Percentiles rank a stretch among this genome's conserved stretches.
Evolutionary conservation across 768 basidiomycete genomes (phyloP).

Genomic region (Naematelia aurantialba): DNA sequence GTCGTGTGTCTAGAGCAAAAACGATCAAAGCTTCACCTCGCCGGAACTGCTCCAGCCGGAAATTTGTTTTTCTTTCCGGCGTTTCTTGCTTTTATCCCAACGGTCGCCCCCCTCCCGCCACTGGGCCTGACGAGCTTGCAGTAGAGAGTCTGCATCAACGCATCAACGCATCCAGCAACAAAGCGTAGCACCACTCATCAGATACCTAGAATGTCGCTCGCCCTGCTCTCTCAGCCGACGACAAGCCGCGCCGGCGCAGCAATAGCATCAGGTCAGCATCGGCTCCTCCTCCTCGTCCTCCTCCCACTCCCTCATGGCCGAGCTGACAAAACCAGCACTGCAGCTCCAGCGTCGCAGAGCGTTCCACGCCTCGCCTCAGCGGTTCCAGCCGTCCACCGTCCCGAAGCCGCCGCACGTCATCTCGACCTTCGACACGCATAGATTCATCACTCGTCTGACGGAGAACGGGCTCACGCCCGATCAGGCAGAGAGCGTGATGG

Average conservation of each 20-base stretch:
- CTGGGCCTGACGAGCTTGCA: not conserved
- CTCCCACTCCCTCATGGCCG: not conserved
- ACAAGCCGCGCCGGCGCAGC: constrained; percentile 35
- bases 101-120: not conserved
- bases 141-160: no score
- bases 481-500: constrained; percentile 96
- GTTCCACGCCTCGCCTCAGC: not conserved
- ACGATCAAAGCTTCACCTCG: not conserved
- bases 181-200: no score
- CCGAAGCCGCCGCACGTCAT: not conserved
- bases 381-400: not conserved
- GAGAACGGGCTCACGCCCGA: constrained; percentile 80
- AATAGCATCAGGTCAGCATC: constrained; percentile 24
- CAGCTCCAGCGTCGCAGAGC: not conserved
- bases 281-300: not conserved
- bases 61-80: not conserved
- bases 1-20: not conserved
- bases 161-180: no score
- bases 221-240: constrained; percentile 26
- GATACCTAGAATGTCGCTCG: constrained; percentile 12
- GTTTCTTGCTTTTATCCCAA: constrained; percentile 11
- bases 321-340: not conserved
- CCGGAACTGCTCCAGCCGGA: constrained; percentile 1
- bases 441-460: constrained; percentile 86
- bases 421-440: constrained; percentile 89